phyloP scores from a whole-genome alignment of 768 basidiomycete genomes.

The Boletus sp. region DNA sequence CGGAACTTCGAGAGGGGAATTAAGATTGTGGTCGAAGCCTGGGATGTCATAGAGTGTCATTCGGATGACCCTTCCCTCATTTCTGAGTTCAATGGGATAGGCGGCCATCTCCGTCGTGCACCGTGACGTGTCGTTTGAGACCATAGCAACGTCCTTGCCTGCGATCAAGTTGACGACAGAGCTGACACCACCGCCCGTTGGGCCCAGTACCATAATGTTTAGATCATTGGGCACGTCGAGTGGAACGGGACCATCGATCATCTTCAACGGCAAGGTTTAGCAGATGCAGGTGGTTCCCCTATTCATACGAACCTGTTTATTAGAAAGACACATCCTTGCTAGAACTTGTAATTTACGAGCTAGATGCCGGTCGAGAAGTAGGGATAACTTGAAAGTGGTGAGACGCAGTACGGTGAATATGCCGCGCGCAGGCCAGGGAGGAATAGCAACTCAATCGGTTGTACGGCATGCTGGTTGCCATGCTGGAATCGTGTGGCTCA shows the following conservation, averaged over 20 bases:
- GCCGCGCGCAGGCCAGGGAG: background rate
- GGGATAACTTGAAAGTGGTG: background rate
- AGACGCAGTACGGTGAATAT: background rate
- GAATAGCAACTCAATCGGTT: background rate
- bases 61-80: conserved; percentile 4
- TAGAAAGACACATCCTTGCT: conserved; percentile 14
- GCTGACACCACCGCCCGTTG: conserved; percentile 26
- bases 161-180: conserved; percentile 33
- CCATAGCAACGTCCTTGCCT: conserved; percentile 17
- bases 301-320: conserved; percentile 16
- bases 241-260: background rate
- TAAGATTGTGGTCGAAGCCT: conserved; percentile 18
- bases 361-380: background rate
- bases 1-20: conserved; percentile 19
- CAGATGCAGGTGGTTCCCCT: background rate
- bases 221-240: conserved; percentile 1
- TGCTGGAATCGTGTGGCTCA: conserved; percentile 1
- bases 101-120: conserved; percentile 19
- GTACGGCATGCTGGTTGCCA: conserved; percentile 5
- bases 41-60: conserved; percentile 26
- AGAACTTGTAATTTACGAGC: background rate
- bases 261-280: conserved; percentile 9
- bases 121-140: conserved; percentile 17
- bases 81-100: conserved; percentile 17
- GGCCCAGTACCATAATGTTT: conserved; percentile 28